Evolutionary conservation across 176 grass and related monocot genomes (phyloP).

Genomic region (Juncus inflexus): DNA sequence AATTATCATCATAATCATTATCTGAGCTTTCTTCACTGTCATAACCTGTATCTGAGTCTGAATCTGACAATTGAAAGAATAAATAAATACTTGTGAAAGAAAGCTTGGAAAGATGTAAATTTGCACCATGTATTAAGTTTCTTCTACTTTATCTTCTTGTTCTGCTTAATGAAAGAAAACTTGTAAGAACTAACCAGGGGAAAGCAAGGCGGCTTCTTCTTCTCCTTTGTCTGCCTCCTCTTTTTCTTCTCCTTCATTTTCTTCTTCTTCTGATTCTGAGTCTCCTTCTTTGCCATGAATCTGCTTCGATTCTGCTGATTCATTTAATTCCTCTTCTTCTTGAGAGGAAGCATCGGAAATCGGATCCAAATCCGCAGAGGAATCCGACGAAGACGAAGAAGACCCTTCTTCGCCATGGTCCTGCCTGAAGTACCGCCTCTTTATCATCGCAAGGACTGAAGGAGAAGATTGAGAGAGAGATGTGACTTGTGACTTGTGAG

Average conservation of each 20-base stretch:
- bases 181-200: slow-evolving; percentile 16
- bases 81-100: too few relatives aligned
- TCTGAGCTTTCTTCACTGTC: slow-evolving; percentile 76
- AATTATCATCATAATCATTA: slow-evolving; percentile 53
- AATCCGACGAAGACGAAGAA: slow-evolving; percentile 33
- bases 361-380: slow-evolving; percentile 27
- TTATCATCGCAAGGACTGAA: slow-evolving; percentile 49
- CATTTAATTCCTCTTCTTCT: neutral
- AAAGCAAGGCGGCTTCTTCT: slow-evolving; percentile 6
- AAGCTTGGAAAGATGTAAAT: too few relatives aligned
- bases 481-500: neutral
- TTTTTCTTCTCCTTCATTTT: slow-evolving; percentile 10
- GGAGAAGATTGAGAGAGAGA: neutral
- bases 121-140: too few relatives aligned
- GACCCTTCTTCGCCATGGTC: slow-evolving; percentile 42
- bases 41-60: slow-evolving; percentile 82
- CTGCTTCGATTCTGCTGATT: slow-evolving; percentile 5
- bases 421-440: slow-evolving; percentile 64
- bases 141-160: too few relatives aligned
- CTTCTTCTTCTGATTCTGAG: slow-evolving; percentile 17
- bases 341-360: slow-evolving; percentile 27
- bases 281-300: neutral
- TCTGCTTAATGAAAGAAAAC: too few relatives aligned
- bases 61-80: slow-evolving; percentile 35
- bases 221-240: slow-evolving; percentile 10